Conservation (phyloP, 2,329 filamentous ascomycete genomes). For the Penicillium sp. region DNA sequence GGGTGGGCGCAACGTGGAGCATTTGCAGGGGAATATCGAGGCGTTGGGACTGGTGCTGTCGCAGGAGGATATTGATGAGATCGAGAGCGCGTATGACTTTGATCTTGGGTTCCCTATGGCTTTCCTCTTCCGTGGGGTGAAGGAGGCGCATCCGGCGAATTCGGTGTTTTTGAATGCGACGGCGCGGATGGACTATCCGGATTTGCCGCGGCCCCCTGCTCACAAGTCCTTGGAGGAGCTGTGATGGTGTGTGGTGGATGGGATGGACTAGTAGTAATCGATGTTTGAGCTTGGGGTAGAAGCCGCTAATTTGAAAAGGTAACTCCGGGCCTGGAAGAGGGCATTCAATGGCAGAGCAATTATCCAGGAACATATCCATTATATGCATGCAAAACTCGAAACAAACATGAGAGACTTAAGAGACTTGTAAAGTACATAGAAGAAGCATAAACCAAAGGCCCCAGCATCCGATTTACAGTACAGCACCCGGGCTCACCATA, state of each 20-base stretch:
- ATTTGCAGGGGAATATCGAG: slow-evolving; percentile 56
- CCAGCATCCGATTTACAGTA: slow-evolving; percentile 26
- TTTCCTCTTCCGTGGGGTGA: slow-evolving; percentile 12
- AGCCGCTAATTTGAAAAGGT: neutral
- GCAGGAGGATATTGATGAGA: slow-evolving; percentile 43
- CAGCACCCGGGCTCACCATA: slow-evolving; percentile 11
- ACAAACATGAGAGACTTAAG: slow-evolving; percentile 18
- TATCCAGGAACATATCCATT: slow-evolving; percentile 25
- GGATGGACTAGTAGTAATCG: neutral
- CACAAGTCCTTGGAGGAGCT: slow-evolving; percentile 9
- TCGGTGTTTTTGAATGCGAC: slow-evolving; percentile 10
- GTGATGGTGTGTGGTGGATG: neutral
- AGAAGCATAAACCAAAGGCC: slow-evolving; percentile 21
- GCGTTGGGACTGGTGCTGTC: slow-evolving; percentile 41
- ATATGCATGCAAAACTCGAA: slow-evolving; percentile 35
- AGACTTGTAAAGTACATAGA: slow-evolving; percentile 34
- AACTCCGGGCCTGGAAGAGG: neutral
- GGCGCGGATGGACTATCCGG: slow-evolving; percentile 21
- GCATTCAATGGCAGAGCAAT: neutral
- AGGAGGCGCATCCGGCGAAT: slow-evolving; percentile 16
- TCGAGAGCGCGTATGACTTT: slow-evolving; percentile 55
- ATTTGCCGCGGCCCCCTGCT: slow-evolving; percentile 10
- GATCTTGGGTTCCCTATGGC: slow-evolving; percentile 42
- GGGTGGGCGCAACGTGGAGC: slow-evolving; percentile 53
- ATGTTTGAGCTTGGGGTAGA: neutral